A percentile compares a stretch with the other conserved stretches of the same genome.
Conservation (phyloP, 331 rosid species). For the Quercus phellos region DNA sequence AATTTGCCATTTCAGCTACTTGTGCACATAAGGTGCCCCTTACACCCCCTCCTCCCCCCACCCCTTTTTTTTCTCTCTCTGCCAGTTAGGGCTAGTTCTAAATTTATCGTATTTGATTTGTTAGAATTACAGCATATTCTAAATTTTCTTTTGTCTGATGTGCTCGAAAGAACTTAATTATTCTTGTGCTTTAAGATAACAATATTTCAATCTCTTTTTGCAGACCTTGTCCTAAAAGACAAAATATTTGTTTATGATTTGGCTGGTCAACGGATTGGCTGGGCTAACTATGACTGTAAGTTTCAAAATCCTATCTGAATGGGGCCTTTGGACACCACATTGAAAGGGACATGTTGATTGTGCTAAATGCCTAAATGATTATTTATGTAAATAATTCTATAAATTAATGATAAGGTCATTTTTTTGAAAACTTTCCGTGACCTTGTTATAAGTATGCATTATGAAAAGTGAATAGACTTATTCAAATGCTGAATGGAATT, state of each 20-base stretch:
- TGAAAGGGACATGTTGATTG: neutral
- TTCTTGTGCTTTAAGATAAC: constrained; percentile 9
- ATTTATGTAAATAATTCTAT: no score
- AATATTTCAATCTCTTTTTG: constrained; percentile 13
- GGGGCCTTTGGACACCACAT: neutral
- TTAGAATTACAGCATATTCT: neutral
- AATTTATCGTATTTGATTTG: neutral
- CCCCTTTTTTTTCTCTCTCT: neutral
- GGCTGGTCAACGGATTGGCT: constrained; percentile 81
- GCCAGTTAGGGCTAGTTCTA: neutral
- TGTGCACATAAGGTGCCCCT: neutral
- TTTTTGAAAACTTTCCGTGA: no score
- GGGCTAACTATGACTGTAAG: constrained; percentile 97
- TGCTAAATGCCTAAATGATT: neutral
- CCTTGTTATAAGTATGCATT: no score
- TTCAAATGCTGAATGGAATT: neutral
- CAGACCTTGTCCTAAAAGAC: constrained; percentile 95
- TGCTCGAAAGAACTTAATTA: constrained; percentile 9
- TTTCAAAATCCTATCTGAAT: constrained; percentile 19
- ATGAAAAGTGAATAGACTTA: neutral
- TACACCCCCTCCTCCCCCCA: neutral
- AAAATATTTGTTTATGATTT: constrained; percentile 84
- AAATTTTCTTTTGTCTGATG: neutral
- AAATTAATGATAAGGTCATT: no score
- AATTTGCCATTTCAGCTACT: neutral